These are phyloP conservation scores for Termitomyces sp. DNA, from an alignment of 768 basidiomycete genomes.

Conservation along the genomic window DNA sequence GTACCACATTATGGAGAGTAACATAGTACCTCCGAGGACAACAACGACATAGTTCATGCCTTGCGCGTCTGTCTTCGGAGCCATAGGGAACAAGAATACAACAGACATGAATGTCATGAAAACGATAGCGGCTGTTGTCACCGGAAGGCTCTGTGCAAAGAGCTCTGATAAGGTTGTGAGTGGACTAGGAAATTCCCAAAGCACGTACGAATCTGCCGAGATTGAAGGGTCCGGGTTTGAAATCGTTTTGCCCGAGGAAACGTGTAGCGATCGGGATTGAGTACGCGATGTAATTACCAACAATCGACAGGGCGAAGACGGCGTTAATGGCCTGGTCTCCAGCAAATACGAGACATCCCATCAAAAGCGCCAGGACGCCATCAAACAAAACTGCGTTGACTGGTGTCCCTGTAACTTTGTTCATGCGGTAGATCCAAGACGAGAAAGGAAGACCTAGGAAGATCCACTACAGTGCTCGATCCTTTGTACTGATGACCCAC, in stretches of 20 bases:
- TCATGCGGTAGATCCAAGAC: slow-evolving; percentile 52
- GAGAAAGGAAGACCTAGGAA: slow-evolving; percentile 57
- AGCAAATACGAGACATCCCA: slow-evolving; percentile 58
- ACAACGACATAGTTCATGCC: slow-evolving; percentile 63
- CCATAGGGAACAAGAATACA: slow-evolving; percentile 51
- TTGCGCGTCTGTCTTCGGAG: slow-evolving; percentile 28
- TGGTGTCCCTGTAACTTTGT: slow-evolving; percentile 44
- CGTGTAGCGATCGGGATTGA: slow-evolving; percentile 50
- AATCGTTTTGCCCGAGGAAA: slow-evolving; percentile 40
- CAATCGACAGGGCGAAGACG: slow-evolving; percentile 46
- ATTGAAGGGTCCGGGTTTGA: slow-evolving; percentile 53
- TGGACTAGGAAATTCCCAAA: background rate
- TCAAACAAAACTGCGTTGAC: slow-evolving; percentile 52
- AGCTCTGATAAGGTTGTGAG: background rate
- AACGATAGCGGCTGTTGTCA: slow-evolving; percentile 38
- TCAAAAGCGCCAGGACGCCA: slow-evolving; percentile 37
- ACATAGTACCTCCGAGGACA: slow-evolving; percentile 48
- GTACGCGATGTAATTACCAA: slow-evolving; percentile 44
- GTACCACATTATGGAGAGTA: slow-evolving; percentile 52
- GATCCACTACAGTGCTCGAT: too few species aligned
- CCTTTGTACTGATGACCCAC: slow-evolving; percentile 12
- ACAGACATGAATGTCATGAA: slow-evolving; percentile 55
- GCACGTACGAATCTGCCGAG: slow-evolving; percentile 27
- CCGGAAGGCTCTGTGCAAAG: slow-evolving; percentile 36
- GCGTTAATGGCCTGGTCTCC: slow-evolving; percentile 55